Conservation (phyloP, 768 basidiomycete species). For the Mycena leptocephala region DNA sequence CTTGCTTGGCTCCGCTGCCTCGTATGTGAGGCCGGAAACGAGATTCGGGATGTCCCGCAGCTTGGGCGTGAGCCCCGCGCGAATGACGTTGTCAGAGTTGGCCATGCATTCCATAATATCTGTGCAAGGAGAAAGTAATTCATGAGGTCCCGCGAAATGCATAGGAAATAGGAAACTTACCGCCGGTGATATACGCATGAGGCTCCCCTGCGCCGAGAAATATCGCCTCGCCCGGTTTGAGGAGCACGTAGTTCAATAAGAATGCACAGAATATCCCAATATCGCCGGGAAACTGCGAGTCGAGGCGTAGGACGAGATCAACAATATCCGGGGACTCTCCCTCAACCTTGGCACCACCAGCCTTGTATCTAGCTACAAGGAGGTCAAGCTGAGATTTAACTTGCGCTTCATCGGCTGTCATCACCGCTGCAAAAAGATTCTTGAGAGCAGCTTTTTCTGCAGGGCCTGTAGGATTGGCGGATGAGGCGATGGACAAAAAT, state of each 20-base stretch:
- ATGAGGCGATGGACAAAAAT: conserved; percentile 67
- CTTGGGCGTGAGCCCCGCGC: conserved; percentile 98
- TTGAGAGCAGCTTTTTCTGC: conserved; percentile 77
- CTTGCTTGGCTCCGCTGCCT: conserved; percentile 74
- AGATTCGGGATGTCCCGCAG: conserved; percentile 95
- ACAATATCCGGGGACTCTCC: conserved; percentile 64
- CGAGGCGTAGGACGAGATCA: conserved; percentile 75
- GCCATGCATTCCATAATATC: conserved; percentile 99
- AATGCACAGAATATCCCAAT: conserved; percentile 95
- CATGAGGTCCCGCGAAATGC: conserved; percentile 2
- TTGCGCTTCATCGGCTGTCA: conserved; percentile 77
- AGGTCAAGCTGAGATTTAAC: conserved; percentile 70
- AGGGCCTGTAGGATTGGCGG: conserved; percentile 58
- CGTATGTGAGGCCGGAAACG: conserved; percentile 90
- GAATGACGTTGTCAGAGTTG: conserved; percentile 98
- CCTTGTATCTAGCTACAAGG: conserved; percentile 77
- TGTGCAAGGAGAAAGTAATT: conserved; percentile 46
- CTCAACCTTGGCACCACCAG: conserved; percentile 53
- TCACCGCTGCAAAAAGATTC: conserved; percentile 85
- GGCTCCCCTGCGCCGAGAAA: conserved; percentile 97
- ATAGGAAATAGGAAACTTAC: conserved; percentile 58
- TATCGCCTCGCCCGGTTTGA: conserved; percentile 91
- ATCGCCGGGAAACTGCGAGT: conserved; percentile 90
- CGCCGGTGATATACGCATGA: conserved; percentile 96
- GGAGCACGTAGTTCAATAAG: conserved; percentile 87